Base-by-base conservation (phyloP, 257 asterid genomes). In the Nicotiana undulata region DNA sequence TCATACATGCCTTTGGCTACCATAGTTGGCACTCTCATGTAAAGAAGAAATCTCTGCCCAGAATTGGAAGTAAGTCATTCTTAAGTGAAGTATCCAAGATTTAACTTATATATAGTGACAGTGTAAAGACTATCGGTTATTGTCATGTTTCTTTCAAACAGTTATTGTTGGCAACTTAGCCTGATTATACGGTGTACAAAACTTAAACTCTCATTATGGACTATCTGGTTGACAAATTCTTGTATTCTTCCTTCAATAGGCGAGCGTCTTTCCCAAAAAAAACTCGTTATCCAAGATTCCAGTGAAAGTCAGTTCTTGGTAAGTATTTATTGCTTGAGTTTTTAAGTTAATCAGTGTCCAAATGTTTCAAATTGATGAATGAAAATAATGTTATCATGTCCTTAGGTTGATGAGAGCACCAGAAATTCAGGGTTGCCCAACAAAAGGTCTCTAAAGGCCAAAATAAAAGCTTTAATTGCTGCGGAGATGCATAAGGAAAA, bases 371-470 rank as follows among this genome's bases (percentile, higher is more conserved):
- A 17, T 67, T 74, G 16, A 28, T 51, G 13, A 40, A 32, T 40
- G 49, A 40, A 40, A 55, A 76, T 84, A 63, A 79, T 80, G 6
- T 28, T 49, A 29, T 56, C 6, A 3, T 15, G 70, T 63, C 72
- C 37, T 86, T 84, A 82, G 84, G 84, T 80, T 86, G 76, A 85
- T 77, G 89, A 88, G 90, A 79, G 72, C 59, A 63, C 46, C 13
- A 84, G 74, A 82, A 84, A 78, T 17, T 10, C 82, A 51, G 84
- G 81, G 16, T 34, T 56, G 59, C 18, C 82, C 40, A 84, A 87
- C 85, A 95, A 86, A 80, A 86, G 88, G 51, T 92, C 98, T 53
- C 84, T 91, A 10, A 90, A 79, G 85, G 84, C 90, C 4, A 92
- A 92, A 12, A 83, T 92, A 63, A 94, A 89, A 84, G 86, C 92